Base-by-base conservation (phyloP, 1,284 basidiomycete genomes). In the Fistulina hepatica region DNA sequence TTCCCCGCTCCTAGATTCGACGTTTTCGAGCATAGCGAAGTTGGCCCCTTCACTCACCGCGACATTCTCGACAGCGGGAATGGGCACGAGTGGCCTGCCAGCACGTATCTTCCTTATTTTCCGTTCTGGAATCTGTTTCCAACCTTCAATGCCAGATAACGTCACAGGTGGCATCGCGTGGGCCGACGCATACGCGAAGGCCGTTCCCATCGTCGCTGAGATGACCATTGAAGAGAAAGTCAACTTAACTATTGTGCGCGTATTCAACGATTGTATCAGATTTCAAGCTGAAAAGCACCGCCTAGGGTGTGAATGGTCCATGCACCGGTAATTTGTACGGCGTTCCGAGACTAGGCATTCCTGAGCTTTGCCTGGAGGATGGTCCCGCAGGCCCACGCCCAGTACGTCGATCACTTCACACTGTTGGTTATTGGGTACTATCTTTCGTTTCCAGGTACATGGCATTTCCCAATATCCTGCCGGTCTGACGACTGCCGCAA, bases 371-470 rank as follows among this genome's bases (percentile, higher is more conserved):
- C 26, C 31, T 48, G 24, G 41, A 73, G 51, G 75, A 76, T 43
- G 68, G 69, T 2, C 72, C 65, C 1, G 48, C 58, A 4, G 66
- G 65, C 1, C 54, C 66, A 2, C 61, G 65, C 11, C 52, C 52
- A 41, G 48, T n/a, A n/a, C n/a, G n/a, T n/a, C n/a, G n/a, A n/a
- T n/a, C n/a, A n/a, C n/a, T n/a, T n/a, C n/a, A n/a, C n/a, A n/a
- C n/a, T n/a, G n/a, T n/a, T n/a, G n/a, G n/a, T n/a, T n/a, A n/a
- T n/a, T n/a, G n/a, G n/a, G n/a, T n/a, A n/a, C n/a, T n/a, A n/a
- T n/a, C n/a, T n/a, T n/a, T n/a, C n/a, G n/a, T n/a, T n/a, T n/a
- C n/a, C n/a, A n/a, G n/a, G n/a, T 59, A 2, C 54, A 53, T 15
- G 34, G 58, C 4, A 48, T 54, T 20, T 55, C 47, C 13, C 36